These are phyloP conservation scores for Cladophialophora carrionii DNA, from an alignment of 2,329 filamentous ascomycete genomes.

Conservation along the genomic window DNA sequence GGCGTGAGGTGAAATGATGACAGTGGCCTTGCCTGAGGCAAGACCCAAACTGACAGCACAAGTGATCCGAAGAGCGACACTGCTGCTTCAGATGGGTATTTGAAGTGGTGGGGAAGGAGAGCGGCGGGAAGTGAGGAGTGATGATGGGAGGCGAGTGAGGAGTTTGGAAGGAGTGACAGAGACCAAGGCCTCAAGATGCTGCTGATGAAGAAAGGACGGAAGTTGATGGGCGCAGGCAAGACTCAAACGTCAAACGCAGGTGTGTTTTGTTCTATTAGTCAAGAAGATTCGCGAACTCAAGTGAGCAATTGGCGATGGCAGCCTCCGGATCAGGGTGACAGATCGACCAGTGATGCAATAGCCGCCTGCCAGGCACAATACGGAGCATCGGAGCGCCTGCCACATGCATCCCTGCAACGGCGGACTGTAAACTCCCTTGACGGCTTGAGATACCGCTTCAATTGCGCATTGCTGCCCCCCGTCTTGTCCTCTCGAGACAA, in stretches of 20 bases:
- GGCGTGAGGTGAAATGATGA: constrained; percentile 44
- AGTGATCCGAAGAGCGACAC: constrained; percentile 31
- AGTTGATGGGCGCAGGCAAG: constrained; percentile 18
- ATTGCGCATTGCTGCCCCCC: not conserved
- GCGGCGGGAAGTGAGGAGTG: not conserved
- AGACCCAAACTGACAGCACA: constrained; percentile 31
- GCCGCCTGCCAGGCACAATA: constrained; percentile 7
- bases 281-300: constrained; percentile 36
- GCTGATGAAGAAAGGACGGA: constrained; percentile 22
- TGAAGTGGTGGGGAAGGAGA: constrained; percentile 14
- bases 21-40: constrained; percentile 40
- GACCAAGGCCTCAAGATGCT: constrained; percentile 17
- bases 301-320: constrained; percentile 6
- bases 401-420: not conserved
- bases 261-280: constrained; percentile 27
- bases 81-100: constrained; percentile 28
- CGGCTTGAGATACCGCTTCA: not conserved
- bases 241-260: constrained; percentile 9
- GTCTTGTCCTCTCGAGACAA: not conserved
- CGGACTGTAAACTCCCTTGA: not conserved
- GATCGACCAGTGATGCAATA: constrained; percentile 23
- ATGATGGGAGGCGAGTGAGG: constrained; percentile 16
- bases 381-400: not conserved
- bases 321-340: constrained; percentile 2
- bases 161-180: constrained; percentile 23